Percentiles rank a stretch among this genome's conserved stretches.
Evolutionary conservation across 768 basidiomycete species (phyloP).

Genomic region (Tylopilus cervinicoccineus): DNA sequence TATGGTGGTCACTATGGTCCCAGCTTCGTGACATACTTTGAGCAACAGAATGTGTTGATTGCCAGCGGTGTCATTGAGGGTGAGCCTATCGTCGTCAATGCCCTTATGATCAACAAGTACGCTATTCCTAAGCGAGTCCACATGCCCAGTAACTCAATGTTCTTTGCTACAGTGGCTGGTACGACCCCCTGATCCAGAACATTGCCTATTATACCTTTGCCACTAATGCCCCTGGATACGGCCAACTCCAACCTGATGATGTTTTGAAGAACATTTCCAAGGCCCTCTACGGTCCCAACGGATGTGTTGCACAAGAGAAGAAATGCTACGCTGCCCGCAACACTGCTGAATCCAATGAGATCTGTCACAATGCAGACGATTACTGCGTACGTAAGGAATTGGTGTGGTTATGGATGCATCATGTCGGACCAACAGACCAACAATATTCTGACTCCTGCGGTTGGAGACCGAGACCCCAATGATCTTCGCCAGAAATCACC

Average conservation of each 20-base stretch:
- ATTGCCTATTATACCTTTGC: slow-evolving; percentile 59
- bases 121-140: background rate
- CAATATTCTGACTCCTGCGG: slow-evolving; percentile 48
- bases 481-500: slow-evolving; percentile 57
- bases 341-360: slow-evolving; percentile 40
- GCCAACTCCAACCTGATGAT: slow-evolving; percentile 48
- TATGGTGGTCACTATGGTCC: slow-evolving; percentile 70
- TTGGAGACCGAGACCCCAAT: slow-evolving; percentile 49
- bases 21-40: slow-evolving; percentile 59
- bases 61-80: slow-evolving; percentile 40
- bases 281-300: slow-evolving; percentile 43
- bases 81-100: slow-evolving; percentile 50
- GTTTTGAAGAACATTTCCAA: slow-evolving; percentile 45
- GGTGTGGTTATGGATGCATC: background rate
- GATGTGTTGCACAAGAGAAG: slow-evolving; percentile 52
- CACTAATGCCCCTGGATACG: slow-evolving; percentile 61
- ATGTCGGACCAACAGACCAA: slow-evolving; percentile 30
- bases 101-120: slow-evolving; percentile 64
- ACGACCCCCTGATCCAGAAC: slow-evolving; percentile 61
- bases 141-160: background rate
- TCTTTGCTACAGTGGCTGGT: slow-evolving; percentile 48
- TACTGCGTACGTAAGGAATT: slow-evolving; percentile 46
- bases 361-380: slow-evolving; percentile 48
- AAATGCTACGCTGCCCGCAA: slow-evolving; percentile 56
- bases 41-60: slow-evolving; percentile 57